Evolutionary conservation across 768 basidiomycete species (phyloP).

Genomic region (Boletellus emodensis): DNA sequence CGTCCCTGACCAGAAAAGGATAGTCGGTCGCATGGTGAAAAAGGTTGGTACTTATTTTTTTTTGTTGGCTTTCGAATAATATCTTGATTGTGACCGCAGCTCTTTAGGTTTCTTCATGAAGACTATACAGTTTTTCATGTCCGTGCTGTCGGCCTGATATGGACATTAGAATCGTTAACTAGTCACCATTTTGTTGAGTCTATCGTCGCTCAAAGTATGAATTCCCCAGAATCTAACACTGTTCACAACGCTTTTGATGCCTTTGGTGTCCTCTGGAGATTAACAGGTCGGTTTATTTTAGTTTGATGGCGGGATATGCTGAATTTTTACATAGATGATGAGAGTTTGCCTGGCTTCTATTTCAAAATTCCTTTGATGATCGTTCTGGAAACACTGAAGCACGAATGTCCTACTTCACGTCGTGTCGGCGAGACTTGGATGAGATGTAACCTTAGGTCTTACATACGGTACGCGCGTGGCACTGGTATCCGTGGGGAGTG

Average conservation of each 20-base stretch:
- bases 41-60: conserved; percentile 31
- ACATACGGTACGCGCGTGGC: conserved; percentile 58
- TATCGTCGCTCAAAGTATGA: conserved; percentile 70
- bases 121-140: conserved; percentile 70
- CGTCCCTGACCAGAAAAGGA: conserved; percentile 49
- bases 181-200: conserved; percentile 69
- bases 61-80: neutral
- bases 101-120: conserved; percentile 70
- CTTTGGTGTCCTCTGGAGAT: conserved; percentile 90
- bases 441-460: conserved; percentile 88
- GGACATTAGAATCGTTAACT: conserved; percentile 63
- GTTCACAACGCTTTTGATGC: conserved; percentile 69
- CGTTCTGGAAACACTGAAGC: conserved; percentile 78
- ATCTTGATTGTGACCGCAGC: conserved; percentile 34
- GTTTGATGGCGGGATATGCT: neutral
- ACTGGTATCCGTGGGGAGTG: neutral
- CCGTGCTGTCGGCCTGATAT: conserved; percentile 76
- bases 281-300: conserved; percentile 56
- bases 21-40: conserved; percentile 58
- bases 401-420: conserved; percentile 66
- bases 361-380: conserved; percentile 86
- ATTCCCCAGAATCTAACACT: conserved; percentile 44
- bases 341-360: conserved; percentile 70
- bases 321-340: conserved; percentile 57
- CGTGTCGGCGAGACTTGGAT: conserved; percentile 95